phyloP scores from a whole-genome alignment of 257 asterid genomes.

The Nicotiana otophora region DNA sequence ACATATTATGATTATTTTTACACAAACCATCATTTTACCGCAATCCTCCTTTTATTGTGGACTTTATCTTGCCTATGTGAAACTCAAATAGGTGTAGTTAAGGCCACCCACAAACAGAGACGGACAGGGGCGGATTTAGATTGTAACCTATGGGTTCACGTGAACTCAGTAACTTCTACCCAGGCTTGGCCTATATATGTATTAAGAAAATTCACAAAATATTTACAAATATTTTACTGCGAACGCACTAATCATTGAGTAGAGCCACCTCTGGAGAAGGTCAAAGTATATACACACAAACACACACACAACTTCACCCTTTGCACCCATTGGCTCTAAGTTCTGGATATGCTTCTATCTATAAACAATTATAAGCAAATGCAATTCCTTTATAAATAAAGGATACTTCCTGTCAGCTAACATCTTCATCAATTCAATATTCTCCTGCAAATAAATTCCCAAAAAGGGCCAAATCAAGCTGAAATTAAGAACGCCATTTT shows the following conservation, averaged over 20 bases:
- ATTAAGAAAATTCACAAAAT: too few species aligned
- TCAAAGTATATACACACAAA: background rate
- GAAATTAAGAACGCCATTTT: background rate
- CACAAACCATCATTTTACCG: background rate
- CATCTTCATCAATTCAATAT: slow-evolving; percentile 40
- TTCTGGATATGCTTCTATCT: background rate
- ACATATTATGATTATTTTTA: background rate
- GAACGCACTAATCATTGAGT: too few species aligned
- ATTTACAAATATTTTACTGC: too few species aligned
- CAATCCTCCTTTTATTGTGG: background rate
- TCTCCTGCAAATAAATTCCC: slow-evolving; percentile 39
- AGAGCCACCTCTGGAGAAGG: too few species aligned
- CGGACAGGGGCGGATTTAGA: background rate
- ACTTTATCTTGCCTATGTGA: background rate
- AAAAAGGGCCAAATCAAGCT: slow-evolving; percentile 10
- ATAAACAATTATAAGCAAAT: background rate
- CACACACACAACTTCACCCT: background rate
- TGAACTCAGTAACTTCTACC: background rate
- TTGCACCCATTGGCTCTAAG: background rate
- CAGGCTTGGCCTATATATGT: too few species aligned
- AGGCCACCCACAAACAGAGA: background rate
- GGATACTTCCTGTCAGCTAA: slow-evolving; percentile 73
- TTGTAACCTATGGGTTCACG: background rate
- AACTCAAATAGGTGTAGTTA: background rate
- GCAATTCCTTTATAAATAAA: background rate